Percentiles rank a stretch among this genome's conserved stretches.
Conservation (phyloP, 2,329 filamentous ascomycete species). For the Paecilomyces sp. region DNA sequence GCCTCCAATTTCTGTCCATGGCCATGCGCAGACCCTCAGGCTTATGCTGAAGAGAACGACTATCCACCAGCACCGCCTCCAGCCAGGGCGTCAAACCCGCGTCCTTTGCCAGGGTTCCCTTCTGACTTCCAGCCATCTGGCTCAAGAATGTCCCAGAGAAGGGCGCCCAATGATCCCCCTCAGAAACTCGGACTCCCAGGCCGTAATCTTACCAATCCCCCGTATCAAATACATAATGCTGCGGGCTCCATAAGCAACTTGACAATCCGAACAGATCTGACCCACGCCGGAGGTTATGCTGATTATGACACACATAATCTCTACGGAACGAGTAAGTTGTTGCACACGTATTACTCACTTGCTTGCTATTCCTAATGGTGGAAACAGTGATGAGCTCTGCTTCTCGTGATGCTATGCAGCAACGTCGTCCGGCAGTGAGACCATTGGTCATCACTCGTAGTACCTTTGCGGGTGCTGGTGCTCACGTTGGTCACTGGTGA, state of each 20-base stretch:
- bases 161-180: slow-evolving; percentile 13
- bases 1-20: slow-evolving; percentile 48
- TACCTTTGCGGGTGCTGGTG: slow-evolving; percentile 66
- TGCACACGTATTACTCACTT: not conserved
- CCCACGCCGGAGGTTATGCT: slow-evolving; percentile 54
- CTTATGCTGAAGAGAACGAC: slow-evolving; percentile 41
- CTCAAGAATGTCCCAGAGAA: slow-evolving; percentile 1
- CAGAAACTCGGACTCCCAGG: slow-evolving; percentile 53
- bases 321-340: slow-evolving; percentile 54
- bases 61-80: slow-evolving; percentile 55
- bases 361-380: slow-evolving; percentile 4
- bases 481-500: slow-evolving; percentile 49
- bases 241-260: slow-evolving; percentile 47
- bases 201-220: slow-evolving; percentile 57
- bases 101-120: slow-evolving; percentile 63
- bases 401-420: slow-evolving; percentile 59
- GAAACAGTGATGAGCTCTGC: slow-evolving; percentile 59
- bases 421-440: slow-evolving; percentile 55
- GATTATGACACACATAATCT: slow-evolving; percentile 74
- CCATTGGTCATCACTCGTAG: slow-evolving; percentile 69
- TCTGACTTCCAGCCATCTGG: slow-evolving; percentile 55
- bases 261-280: slow-evolving; percentile 60
- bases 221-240: slow-evolving; percentile 59
- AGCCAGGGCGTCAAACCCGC: slow-evolving; percentile 52
- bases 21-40: slow-evolving; percentile 47